A percentile compares a stretch with the other conserved stretches of the same genome.
Evolutionary conservation across 148 eudicot species (phyloP).

Genomic region (Drosera capensis): DNA sequence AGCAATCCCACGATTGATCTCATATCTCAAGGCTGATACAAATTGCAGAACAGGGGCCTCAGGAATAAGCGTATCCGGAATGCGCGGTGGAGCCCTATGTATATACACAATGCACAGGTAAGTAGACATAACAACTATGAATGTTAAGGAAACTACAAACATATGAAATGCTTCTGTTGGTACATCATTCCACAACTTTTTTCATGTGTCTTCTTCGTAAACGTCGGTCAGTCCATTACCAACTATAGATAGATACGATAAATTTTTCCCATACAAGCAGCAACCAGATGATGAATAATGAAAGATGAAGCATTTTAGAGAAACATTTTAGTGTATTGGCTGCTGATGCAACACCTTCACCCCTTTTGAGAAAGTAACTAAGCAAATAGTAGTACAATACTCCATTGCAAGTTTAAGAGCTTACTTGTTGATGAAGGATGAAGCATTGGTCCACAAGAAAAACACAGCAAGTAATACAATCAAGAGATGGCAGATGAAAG

Average conservation of each 20-base stretch:
- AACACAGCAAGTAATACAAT: constrained; percentile 43
- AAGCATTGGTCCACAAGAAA: constrained; percentile 78
- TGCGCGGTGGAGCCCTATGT: constrained; percentile 38
- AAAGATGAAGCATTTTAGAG: too few relatives aligned
- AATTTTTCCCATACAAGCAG: too few relatives aligned
- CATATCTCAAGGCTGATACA: constrained; percentile 32
- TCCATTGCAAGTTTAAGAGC: constrained; percentile 6
- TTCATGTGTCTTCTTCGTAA: too few relatives aligned
- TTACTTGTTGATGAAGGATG: constrained; percentile 69
- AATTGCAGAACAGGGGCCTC: constrained; percentile 32
- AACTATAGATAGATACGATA: too few relatives aligned
- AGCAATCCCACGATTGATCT: constrained; percentile 33
- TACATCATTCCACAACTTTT: too few relatives aligned
- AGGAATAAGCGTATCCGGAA: constrained; percentile 43
- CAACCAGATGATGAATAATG: too few relatives aligned
- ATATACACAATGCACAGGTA: background rate
- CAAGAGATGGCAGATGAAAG: constrained; percentile 59
- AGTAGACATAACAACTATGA: background rate
- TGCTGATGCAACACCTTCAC: too few relatives aligned
- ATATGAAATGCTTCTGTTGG: background rate
- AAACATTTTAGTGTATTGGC: too few relatives aligned
- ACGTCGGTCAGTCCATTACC: too few relatives aligned
- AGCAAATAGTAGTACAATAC: background rate
- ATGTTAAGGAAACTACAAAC: background rate
- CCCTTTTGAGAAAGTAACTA: too few relatives aligned